Conservation (phyloP, 805 yeast genomes). For the Teunomyces lycoperdinae region DNA sequence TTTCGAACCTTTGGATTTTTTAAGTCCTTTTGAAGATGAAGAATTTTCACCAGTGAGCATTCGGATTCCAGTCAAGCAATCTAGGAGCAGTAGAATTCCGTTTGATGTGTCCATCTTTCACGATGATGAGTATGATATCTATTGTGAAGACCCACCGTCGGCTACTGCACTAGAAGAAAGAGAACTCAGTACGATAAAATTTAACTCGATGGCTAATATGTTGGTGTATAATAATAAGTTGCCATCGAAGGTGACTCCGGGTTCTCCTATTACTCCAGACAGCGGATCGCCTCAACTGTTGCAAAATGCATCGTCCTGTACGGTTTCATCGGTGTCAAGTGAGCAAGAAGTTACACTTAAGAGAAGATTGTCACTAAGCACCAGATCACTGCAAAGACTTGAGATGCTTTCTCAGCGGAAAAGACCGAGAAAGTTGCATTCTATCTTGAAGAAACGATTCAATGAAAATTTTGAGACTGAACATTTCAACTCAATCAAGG, state of each 20-base stretch:
- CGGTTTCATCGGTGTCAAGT: not conserved
- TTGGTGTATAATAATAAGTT: slow-evolving; percentile 11
- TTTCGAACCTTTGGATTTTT: slow-evolving; percentile 1
- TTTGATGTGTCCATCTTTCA: not conserved
- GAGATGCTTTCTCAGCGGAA: not conserved
- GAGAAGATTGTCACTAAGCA: not conserved
- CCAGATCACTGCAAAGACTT: not conserved
- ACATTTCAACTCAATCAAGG: not conserved
- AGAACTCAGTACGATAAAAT: slow-evolving; percentile 11
- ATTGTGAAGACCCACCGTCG: not conserved
- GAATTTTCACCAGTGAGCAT: not conserved
- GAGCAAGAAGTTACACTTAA: not conserved
- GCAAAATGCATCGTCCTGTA: not conserved
- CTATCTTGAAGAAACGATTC: slow-evolving; percentile 25
- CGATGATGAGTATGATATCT: not conserved
- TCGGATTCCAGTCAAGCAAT: not conserved
- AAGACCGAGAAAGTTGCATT: slow-evolving; percentile 4
- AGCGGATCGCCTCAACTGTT: not conserved
- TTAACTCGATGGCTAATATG: slow-evolving; percentile 14
- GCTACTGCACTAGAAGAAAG: not conserved
- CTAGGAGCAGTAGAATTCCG: not conserved
- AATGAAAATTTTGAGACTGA: slow-evolving; percentile 25
- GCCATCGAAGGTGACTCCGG: slow-evolving; percentile 2
- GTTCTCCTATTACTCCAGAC: not conserved
- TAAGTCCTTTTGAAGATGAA: not conserved